Percentiles rank a stretch among this genome's conserved stretches.
Conservation (phyloP, 495 filamentous ascomycete genomes). For the Sphaerosporella brunnea region DNA sequence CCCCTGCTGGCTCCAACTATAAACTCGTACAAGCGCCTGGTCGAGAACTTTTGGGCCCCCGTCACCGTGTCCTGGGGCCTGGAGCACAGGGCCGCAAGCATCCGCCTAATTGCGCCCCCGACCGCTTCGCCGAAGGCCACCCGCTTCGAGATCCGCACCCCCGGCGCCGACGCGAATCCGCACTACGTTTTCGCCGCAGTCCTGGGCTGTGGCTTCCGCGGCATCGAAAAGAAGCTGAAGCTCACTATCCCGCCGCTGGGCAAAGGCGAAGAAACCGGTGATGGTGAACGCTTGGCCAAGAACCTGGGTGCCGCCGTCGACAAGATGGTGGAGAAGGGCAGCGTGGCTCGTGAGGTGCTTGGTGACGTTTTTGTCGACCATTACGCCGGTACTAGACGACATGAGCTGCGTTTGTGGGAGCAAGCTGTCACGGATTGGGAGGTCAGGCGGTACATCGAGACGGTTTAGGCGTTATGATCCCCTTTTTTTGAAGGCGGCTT, state of each 20-base stretch:
- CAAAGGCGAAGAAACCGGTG: conserved; percentile 63
- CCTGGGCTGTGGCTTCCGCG: conserved; percentile 69
- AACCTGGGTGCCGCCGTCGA: conserved; percentile 63
- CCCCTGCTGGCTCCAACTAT: conserved; percentile 82
- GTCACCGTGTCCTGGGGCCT: conserved; percentile 94
- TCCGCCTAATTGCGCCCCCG: conserved; percentile 76
- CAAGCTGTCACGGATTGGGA: conserved; percentile 38
- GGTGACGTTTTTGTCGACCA: conserved; percentile 93
- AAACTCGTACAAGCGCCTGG: conserved; percentile 92
- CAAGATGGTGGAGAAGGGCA: conserved; percentile 52
- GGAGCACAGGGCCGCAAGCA: conserved; percentile 82
- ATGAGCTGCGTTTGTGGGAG: conserved; percentile 82
- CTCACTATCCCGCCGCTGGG: conserved; percentile 67
- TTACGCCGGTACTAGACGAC: conserved; percentile 78
- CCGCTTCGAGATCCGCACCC: conserved; percentile 76
- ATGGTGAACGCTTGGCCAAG: conserved; percentile 60
- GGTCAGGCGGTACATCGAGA: conserved; percentile 56
- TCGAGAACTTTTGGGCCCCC: conserved; percentile 98
- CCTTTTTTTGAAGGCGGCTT: too few species aligned
- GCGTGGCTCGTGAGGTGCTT: conserved; percentile 77
- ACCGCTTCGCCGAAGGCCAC: conserved; percentile 67
- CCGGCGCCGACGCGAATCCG: conserved; percentile 80
- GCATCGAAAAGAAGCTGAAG: conserved; percentile 73
- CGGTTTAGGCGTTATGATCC: conserved; percentile 42
- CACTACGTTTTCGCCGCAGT: conserved; percentile 77